Base-by-base conservation (phyloP, 1,284 basidiomycete genomes). In the Grifola frondosa region DNA sequence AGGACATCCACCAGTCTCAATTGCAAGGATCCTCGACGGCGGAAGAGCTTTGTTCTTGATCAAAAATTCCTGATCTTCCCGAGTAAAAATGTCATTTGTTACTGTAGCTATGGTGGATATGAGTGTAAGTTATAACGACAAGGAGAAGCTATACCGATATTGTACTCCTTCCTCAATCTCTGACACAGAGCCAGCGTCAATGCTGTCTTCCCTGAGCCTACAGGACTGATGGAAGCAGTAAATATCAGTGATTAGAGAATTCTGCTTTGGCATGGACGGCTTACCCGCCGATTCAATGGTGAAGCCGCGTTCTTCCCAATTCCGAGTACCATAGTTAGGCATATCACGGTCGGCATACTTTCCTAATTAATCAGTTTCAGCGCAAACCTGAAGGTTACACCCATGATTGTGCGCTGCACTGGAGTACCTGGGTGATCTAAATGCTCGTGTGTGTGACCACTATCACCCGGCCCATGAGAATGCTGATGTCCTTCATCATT, bases 171-270 rank as follows among this genome's bases (percentile, higher is more conserved):
- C 42, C 96, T 78, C 38, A 99, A 73, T 39, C 75, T 78, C 58
- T 84, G 79, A 67, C 97, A 99, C n/a, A 99, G 77, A 0, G 91
- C 91, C 30, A 99, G 80, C 1, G 95, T 88, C 46, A 99, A 69
- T 0, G 96, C 96, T 0, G 96, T 99, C 74, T 99, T 98, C 11
- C 97, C 97, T 1, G 94, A 97, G 10, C 97, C 97, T 16, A 99
- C 96, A 1, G 96, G 92, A 2, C 91, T 94, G 50, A 28, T 44
- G 15, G 10, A 30, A 33, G 19, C 20, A n/a, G 33, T 34, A 30
- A 36, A 16, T 12, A 19, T 22, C 12, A 36, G 13, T 13, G 4
- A 24, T 22, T 11, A n/a, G 19, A 25, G 2, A 13, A 15, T 11
- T 25, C 23, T 22, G 23, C 30, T 45, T 26, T 11, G 38, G 31